Evolutionary conservation across 2,329 filamentous ascomycete species (phyloP), one percentile per base, ranked within the genome.

Genomic region (Pezicula carpinea): DNA sequence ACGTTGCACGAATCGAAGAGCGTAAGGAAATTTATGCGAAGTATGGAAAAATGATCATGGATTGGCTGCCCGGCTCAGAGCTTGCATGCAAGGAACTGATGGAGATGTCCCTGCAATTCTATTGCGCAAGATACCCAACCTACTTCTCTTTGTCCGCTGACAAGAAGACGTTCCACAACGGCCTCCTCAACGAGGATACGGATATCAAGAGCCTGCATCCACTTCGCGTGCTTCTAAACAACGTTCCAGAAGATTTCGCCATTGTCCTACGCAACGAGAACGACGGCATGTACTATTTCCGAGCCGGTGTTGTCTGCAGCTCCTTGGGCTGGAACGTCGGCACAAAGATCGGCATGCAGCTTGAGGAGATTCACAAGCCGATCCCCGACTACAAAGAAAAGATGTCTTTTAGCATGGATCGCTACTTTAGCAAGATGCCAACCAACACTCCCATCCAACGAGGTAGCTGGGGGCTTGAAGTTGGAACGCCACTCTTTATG

Each of bases 361-460:
- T 95, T 13, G 72, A 82, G 10, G 76, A 82, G 48, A 92, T 95
- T 50, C 89, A 95, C 61, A 68, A 68, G 1, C 74, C 77, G 0
- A 85, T 95, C 18, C 89, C 89, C 0, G 87, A 93, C 58, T 95
- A 92, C 64, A 87, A 87, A 55, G 84, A 88, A 63, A 95, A 91
- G 70, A 90, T 95, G 85, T 79, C 85, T 32, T 86, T 89, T 53
- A 90, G 85, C 34, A 91, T 95, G 85, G 88, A 95, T 59, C 75
- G 87, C 79, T 89, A 67, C 66, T 95, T 95, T 61, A 79, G 83
- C 23, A 91, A 88, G 61, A 81, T 90, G 70, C 79, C 87, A 0
- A 77, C 83, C 0, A 77, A 83, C 52, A 81, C 81, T 52, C 82
- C 89, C 2, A 93, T 95, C 45, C 89, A 93, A 65, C 80, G 89